Percentiles rank a stretch among this genome's conserved stretches.
phyloP scores from a whole-genome alignment of 192 early-diverging fungal genomes.

The Haplosporangium gracile region DNA sequence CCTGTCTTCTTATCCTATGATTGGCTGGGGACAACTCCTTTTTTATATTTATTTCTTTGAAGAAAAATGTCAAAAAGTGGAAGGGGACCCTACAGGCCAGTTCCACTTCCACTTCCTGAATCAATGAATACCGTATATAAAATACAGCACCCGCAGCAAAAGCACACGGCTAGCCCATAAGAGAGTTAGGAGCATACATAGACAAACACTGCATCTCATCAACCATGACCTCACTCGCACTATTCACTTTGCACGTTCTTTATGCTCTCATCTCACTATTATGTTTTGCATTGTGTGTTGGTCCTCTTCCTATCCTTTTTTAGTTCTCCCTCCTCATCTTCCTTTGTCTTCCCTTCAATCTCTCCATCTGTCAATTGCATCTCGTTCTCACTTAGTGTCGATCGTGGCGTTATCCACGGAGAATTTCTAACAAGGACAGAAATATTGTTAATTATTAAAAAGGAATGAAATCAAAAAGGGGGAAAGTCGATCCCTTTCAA shows the following conservation, averaged over 20 bases:
- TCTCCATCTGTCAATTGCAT: neutral
- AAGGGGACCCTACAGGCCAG: slow-evolving; percentile 3
- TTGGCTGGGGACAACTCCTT: neutral
- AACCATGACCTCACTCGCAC: neutral
- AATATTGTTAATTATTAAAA: neutral
- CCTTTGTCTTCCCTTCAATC: neutral
- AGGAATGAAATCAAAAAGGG: neutral
- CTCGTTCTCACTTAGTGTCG: neutral
- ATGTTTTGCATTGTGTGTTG: slow-evolving; percentile 8
- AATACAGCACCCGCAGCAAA: neutral
- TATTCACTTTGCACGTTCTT: neutral
- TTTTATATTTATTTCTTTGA: neutral
- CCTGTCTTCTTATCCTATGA: neutral
- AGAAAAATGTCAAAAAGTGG: neutral
- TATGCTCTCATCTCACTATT: neutral
- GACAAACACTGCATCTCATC: neutral
- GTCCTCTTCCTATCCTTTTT: neutral
- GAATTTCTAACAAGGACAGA: neutral
- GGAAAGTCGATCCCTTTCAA: neutral
- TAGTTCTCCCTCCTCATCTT: neutral
- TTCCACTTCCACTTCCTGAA: neutral
- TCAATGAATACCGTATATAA: neutral
- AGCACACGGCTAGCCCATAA: slow-evolving; percentile 5
- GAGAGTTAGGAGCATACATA: slow-evolving; percentile 1
- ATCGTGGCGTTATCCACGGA: slow-evolving; percentile 2